A percentile compares a stretch with the other conserved stretches of the same genome.
phyloP scores from a whole-genome alignment of 2,329 filamentous ascomycete genomes.

The Fusarium sp. region DNA sequence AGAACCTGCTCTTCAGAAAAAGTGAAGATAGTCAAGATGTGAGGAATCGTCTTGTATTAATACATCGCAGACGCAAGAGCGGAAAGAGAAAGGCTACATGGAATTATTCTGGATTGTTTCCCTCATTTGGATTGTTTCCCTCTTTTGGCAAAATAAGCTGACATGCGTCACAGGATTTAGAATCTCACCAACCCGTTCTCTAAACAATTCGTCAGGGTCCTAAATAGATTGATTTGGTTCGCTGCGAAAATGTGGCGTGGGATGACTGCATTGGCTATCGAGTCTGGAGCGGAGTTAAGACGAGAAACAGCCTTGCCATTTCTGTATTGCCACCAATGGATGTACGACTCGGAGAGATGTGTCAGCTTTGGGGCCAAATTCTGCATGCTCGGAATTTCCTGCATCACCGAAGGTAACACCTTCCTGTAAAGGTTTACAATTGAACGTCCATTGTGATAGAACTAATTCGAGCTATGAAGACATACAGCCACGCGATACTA shows the following conservation, averaged over 20 bases:
- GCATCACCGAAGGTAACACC: not conserved
- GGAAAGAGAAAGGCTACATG: not conserved
- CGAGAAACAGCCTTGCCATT: not conserved
- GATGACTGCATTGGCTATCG: not conserved
- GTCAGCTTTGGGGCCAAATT: not conserved
- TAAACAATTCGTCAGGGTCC: not conserved
- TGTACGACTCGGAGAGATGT: not conserved
- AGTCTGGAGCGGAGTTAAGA: not conserved
- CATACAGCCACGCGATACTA: too few species aligned
- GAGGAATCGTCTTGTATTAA: too few species aligned
- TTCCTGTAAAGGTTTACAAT: not conserved
- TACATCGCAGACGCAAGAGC: not conserved
- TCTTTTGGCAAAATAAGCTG: not conserved
- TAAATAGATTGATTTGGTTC: not conserved
- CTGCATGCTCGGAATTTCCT: not conserved
- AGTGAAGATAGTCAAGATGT: too few species aligned
- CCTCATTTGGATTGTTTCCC: not conserved
- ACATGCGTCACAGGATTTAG: not conserved
- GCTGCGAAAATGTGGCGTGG: not conserved
- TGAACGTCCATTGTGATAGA: not conserved
- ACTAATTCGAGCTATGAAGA: too few species aligned
- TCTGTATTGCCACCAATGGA: not conserved
- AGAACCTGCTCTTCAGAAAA: too few species aligned
- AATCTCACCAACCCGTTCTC: too few species aligned
- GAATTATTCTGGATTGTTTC: not conserved